Evolutionary conservation across 257 asterid species (phyloP).

Genomic region (Coffea canephora): DNA sequence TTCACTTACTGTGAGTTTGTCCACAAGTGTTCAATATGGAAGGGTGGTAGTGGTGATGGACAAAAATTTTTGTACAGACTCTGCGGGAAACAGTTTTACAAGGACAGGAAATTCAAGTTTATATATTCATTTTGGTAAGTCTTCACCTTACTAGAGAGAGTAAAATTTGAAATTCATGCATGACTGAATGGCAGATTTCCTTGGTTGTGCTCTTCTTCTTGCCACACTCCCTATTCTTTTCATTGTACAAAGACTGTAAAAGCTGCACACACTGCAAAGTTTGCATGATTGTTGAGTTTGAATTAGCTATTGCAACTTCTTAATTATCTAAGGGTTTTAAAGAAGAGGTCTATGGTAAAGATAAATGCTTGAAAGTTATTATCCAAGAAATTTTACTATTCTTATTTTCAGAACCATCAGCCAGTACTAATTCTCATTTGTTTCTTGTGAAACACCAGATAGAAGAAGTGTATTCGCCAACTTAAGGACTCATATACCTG

Average conservation of each 20-base stretch:
- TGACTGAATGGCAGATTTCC: neutral
- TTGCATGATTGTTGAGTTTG: neutral
- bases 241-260: neutral
- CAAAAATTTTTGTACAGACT: slow-evolving; percentile 65
- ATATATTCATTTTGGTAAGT: slow-evolving; percentile 74
- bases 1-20: slow-evolving; percentile 56
- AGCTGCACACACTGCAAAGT: neutral
- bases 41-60: slow-evolving; percentile 68
- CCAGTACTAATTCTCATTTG: neutral
- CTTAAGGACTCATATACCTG: slow-evolving; percentile 79
- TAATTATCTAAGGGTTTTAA: neutral
- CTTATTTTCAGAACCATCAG: neutral
- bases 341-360: neutral
- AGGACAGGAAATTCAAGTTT: slow-evolving; percentile 76
- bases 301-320: neutral
- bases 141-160: neutral
- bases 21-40: slow-evolving; percentile 54
- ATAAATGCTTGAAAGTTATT: neutral
- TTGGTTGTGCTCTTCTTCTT: neutral
- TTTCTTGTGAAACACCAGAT: slow-evolving; percentile 42
- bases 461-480: slow-evolving; percentile 64
- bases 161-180: neutral
- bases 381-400: neutral
- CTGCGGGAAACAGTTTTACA: slow-evolving; percentile 72
- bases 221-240: neutral